phyloP scores from a whole-genome alignment of 768 basidiomycete genomes.

The Lentinus tigrinus region DNA sequence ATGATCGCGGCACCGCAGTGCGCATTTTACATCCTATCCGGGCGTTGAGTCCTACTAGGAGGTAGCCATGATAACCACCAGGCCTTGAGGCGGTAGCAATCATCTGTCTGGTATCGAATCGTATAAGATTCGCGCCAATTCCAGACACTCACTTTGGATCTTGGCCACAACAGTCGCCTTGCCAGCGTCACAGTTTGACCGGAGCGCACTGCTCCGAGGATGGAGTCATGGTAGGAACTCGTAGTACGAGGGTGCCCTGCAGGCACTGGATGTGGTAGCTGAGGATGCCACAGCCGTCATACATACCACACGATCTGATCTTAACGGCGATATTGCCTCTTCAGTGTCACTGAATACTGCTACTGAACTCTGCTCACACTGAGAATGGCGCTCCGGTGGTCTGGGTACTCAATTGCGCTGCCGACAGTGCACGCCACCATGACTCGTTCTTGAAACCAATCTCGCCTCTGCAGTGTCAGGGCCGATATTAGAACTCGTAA shows the following conservation, averaged over 20 bases:
- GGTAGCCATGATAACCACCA: neutral
- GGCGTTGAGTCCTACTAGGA: neutral
- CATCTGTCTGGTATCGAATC: neutral
- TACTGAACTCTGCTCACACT: too few relatives aligned
- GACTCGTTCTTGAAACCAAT: too few relatives aligned
- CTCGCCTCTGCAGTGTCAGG: too few relatives aligned
- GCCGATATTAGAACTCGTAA: too few relatives aligned
- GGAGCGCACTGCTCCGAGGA: neutral
- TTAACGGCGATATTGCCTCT: too few relatives aligned
- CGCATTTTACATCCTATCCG: neutral
- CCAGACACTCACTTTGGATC: neutral
- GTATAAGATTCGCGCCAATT: neutral
- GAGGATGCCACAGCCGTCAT: too few relatives aligned
- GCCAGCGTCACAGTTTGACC: neutral
- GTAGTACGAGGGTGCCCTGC: neutral
- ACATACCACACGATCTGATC: too few relatives aligned
- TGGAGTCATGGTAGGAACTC: neutral
- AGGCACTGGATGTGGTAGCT: too few relatives aligned
- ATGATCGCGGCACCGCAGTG: neutral
- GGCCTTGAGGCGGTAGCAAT: neutral
- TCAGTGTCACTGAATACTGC: too few relatives aligned
- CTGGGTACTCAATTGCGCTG: too few relatives aligned
- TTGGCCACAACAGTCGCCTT: neutral
- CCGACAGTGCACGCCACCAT: too few relatives aligned
- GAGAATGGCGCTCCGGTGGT: too few relatives aligned